A percentile compares a stretch with the other conserved stretches of the same genome.
Conservation (phyloP, 2,329 filamentous ascomycete genomes). For the Penicillium sp. region DNA sequence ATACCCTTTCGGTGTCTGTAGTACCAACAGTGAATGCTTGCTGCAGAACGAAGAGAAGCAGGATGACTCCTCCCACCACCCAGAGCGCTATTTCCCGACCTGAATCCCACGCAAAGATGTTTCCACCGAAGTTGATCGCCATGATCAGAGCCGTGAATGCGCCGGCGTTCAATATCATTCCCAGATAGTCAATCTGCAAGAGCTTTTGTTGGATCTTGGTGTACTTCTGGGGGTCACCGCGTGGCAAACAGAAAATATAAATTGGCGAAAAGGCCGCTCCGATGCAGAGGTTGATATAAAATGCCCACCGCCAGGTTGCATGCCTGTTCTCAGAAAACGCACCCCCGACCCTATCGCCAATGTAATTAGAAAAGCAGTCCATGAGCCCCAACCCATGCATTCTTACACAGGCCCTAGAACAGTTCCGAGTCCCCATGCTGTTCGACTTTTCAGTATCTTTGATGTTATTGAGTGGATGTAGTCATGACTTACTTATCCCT, state of each 20-base stretch:
- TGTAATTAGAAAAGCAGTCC: background rate
- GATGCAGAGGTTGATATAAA: slow-evolving; percentile 62
- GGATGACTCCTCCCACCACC: slow-evolving; percentile 50
- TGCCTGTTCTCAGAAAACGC: slow-evolving; percentile 33
- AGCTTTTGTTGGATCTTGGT: slow-evolving; percentile 28
- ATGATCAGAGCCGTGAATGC: slow-evolving; percentile 51
- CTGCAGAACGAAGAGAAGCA: slow-evolving; percentile 52
- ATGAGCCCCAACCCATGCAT: too few relatives aligned
- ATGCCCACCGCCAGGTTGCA: slow-evolving; percentile 44
- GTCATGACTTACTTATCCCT: slow-evolving; percentile 28
- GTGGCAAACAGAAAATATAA: slow-evolving; percentile 50
- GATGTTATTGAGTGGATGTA: background rate
- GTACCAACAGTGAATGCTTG: slow-evolving; percentile 16
- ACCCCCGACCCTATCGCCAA: slow-evolving; percentile 35
- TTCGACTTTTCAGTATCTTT: background rate
- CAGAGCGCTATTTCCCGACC: slow-evolving; percentile 51
- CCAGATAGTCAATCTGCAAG: slow-evolving; percentile 51
- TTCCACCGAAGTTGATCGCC: slow-evolving; percentile 58
- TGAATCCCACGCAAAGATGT: slow-evolving; percentile 53
- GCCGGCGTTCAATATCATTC: slow-evolving; percentile 50
- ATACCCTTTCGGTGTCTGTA: slow-evolving; percentile 9
- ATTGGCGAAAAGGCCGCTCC: slow-evolving; percentile 50
- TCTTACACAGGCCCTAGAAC: slow-evolving; percentile 40
- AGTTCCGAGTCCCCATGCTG: slow-evolving; percentile 22
- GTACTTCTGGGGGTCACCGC: slow-evolving; percentile 27